These are phyloP conservation scores for Verticillium tricorpus DNA, from an alignment of 2,329 filamentous ascomycete genomes.

Conservation along the genomic window DNA sequence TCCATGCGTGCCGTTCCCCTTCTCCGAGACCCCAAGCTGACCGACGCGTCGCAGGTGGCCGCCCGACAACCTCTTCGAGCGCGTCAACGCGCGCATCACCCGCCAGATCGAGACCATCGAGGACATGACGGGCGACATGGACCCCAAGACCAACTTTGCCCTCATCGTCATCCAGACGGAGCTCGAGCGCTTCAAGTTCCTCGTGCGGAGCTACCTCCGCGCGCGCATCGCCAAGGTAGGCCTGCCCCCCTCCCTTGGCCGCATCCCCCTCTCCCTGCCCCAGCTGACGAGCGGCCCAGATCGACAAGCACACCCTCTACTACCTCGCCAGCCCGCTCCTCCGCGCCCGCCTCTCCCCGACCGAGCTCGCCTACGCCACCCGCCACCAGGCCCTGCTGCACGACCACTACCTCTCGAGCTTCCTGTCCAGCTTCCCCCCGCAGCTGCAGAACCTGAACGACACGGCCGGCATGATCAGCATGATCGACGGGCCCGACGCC, in stretches of 20 bases:
- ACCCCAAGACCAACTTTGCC: conserved; percentile 85
- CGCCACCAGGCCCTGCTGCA: conserved; percentile 82
- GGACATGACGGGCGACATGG: conserved; percentile 77
- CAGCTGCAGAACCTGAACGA: conserved; percentile 84
- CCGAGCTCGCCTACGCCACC: conserved; percentile 78
- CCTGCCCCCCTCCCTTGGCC: conserved; percentile 10
- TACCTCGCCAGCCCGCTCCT: conserved; percentile 57
- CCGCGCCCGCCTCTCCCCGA: conserved; percentile 62
- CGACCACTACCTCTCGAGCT: conserved; percentile 79
- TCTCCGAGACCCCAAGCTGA: neutral
- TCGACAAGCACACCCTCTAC: conserved; percentile 72
- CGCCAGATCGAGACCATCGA: conserved; percentile 67
- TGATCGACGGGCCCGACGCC: conserved; percentile 84
- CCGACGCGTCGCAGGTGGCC: conserved; percentile 48
- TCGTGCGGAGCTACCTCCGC: conserved; percentile 78
- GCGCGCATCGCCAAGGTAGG: conserved; percentile 80
- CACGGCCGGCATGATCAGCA: conserved; percentile 80
- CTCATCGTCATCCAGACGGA: conserved; percentile 96
- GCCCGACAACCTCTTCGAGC: conserved; percentile 70
- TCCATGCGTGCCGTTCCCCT: no score
- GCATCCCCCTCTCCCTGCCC: neutral
- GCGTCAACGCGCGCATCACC: conserved; percentile 69
- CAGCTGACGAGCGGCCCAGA: conserved; percentile 36
- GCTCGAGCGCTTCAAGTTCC: conserved; percentile 87
- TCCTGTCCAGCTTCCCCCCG: conserved; percentile 76